Conservation (phyloP, 2,329 filamentous ascomycete species). For the Tolypocladium endophyticum region DNA sequence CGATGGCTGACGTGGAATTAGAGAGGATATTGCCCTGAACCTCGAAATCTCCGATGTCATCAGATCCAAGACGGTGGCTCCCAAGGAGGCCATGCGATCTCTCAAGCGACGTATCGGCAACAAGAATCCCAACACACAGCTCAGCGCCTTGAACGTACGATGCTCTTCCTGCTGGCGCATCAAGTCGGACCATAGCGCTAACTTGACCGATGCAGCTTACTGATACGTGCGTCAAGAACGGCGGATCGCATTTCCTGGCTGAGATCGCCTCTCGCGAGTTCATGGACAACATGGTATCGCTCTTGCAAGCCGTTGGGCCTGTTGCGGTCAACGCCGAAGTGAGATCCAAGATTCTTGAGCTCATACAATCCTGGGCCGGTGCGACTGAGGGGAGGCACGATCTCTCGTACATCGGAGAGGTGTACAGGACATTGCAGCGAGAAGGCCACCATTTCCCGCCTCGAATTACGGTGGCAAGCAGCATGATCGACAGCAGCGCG, state of each 20-base stretch:
- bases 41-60: conserved; percentile 97
- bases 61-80: conserved; percentile 91
- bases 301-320: conserved; percentile 69
- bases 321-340: conserved; percentile 77
- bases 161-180: background rate
- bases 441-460: conserved; percentile 90
- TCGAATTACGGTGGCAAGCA: conserved; percentile 76
- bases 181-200: background rate
- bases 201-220: conserved; percentile 55
- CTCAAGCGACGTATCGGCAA: conserved; percentile 90
- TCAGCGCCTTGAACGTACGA: conserved; percentile 81
- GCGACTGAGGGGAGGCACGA: conserved; percentile 80
- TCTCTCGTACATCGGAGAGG: conserved; percentile 76
- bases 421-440: conserved; percentile 69
- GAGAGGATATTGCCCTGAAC: conserved; percentile 93
- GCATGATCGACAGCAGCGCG: conserved; percentile 94
- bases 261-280: conserved; percentile 97
- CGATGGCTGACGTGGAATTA: conserved; percentile 21
- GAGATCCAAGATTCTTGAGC: conserved; percentile 78
- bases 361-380: conserved; percentile 87
- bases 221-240: conserved; percentile 98
- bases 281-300: conserved; percentile 90
- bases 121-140: conserved; percentile 94
- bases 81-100: conserved; percentile 95
- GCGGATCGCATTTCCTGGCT: conserved; percentile 83